Conservation (phyloP, 2,329 filamentous ascomycete genomes). For the Scolecobasidium constrictum region DNA sequence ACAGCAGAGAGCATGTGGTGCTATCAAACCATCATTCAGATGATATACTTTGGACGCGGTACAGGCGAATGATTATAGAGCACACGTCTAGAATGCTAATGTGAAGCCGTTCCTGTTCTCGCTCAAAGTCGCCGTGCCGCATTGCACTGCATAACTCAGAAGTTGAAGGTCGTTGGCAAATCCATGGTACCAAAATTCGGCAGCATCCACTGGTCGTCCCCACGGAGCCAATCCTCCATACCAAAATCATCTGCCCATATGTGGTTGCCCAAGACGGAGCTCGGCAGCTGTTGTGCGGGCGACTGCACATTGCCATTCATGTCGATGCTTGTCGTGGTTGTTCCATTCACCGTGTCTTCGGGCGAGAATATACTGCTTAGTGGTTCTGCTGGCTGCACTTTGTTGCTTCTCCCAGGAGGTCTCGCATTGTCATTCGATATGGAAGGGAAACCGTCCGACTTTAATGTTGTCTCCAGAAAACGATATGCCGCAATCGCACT, state of each 20-base stretch:
- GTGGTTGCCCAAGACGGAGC: neutral
- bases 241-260: neutral
- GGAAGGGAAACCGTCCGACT: neutral
- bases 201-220: neutral
- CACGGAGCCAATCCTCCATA: neutral
- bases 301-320: neutral
- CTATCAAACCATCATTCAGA: slow-evolving; percentile 4
- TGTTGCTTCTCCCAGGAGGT: neutral
- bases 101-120: no score
- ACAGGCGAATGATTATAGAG: no score
- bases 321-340: neutral
- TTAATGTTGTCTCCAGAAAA: neutral
- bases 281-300: neutral
- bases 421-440: no score
- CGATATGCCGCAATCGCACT: neutral
- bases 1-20: slow-evolving; percentile 1
- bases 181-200: neutral
- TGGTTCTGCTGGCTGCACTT: neutral
- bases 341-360: neutral
- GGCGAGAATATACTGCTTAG: neutral
- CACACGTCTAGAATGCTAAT: no score
- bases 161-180: neutral
- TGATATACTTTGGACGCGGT: no score
- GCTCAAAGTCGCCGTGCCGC: no score
- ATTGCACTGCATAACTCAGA: no score